Evolutionary conservation across 176 grass and related monocot species (phyloP).

Genomic region (Carex kokanica): DNA sequence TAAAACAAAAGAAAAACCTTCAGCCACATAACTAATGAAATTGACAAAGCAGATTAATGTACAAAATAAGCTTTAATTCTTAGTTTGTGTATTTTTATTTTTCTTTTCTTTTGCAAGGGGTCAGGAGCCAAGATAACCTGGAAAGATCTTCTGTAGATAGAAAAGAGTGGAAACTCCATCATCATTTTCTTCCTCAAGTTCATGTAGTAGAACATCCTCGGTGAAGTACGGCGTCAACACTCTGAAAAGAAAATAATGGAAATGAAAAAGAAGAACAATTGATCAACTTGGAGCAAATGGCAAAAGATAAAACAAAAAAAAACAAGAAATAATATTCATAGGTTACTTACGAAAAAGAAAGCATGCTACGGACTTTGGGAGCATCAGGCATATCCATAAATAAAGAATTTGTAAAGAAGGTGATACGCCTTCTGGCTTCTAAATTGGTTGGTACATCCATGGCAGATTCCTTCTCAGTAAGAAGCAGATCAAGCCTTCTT

Average conservation of each 20-base stretch:
- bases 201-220: constrained; percentile 71
- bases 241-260: constrained; percentile 31
- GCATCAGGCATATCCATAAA: constrained; percentile 99
- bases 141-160: constrained; percentile 95
- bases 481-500: constrained; percentile 68
- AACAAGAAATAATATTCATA: neutral
- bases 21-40: constrained; percentile 7
- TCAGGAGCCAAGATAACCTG: constrained; percentile 43
- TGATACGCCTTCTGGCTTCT: constrained; percentile 79
- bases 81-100: neutral
- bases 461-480: constrained; percentile 89
- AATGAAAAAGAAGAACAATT: constrained; percentile 21
- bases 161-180: constrained; percentile 93
- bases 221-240: constrained; percentile 81
- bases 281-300: constrained; percentile 18
- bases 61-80: neutral
- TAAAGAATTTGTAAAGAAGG: constrained; percentile 92
- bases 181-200: constrained; percentile 80
- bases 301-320: constrained; percentile 13
- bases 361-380: constrained; percentile 90
- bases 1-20: constrained; percentile 28
- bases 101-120: neutral
- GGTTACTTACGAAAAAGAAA: constrained; percentile 90
- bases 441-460: constrained; percentile 95
- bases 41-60: neutral